These are phyloP conservation scores for Volvariella surrecta DNA, from an alignment of 1,284 basidiomycete genomes.

Conservation along the genomic window DNA sequence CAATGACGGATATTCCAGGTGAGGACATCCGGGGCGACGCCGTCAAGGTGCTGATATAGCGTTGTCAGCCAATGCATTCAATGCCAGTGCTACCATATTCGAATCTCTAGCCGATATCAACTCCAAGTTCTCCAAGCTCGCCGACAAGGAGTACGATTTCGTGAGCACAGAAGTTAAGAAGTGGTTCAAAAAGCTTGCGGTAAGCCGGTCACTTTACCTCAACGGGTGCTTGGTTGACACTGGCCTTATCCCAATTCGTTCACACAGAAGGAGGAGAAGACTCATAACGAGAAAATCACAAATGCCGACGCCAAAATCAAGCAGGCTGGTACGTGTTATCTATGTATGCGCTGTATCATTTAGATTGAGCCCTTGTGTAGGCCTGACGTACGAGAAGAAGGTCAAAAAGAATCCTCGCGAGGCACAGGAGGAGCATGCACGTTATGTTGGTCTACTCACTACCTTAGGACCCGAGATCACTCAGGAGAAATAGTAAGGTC, in stretches of 20 bases:
- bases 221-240: conserved; percentile 1
- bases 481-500: conserved; percentile 64
- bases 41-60: neutral
- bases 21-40: conserved; percentile 14
- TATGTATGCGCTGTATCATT: neutral
- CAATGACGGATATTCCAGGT: conserved; percentile 57
- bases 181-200: conserved; percentile 76
- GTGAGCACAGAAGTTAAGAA: conserved; percentile 66
- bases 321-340: conserved; percentile 47
- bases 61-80: conserved; percentile 52
- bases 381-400: conserved; percentile 68
- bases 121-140: conserved; percentile 61
- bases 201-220: conserved; percentile 29
- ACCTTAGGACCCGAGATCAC: conserved; percentile 70
- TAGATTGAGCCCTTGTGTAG: conserved; percentile 16
- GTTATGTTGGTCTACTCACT: conserved; percentile 66
- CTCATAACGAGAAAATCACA: conserved; percentile 63
- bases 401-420: conserved; percentile 65
- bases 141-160: conserved; percentile 62
- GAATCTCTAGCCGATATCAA: conserved; percentile 64
- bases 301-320: conserved; percentile 67
- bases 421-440: conserved; percentile 62
- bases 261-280: conserved; percentile 67
- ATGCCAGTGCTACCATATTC: conserved; percentile 53
- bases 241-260: neutral